phyloP scores from a whole-genome alignment of 495 filamentous ascomycete species.

The Glonium stellatum region DNA sequence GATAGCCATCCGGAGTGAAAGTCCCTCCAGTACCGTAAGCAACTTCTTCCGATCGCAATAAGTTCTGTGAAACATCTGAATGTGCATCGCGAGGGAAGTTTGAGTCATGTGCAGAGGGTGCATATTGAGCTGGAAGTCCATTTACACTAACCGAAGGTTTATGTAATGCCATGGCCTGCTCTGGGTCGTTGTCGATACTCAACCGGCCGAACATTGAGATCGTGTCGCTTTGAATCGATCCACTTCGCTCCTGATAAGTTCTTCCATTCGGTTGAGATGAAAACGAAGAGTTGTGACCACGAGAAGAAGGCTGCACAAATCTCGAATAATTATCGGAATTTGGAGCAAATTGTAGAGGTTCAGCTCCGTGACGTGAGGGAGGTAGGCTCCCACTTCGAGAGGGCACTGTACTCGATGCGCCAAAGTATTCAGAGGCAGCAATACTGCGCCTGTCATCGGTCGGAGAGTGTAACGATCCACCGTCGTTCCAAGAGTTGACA shows the following conservation, averaged over 20 bases:
- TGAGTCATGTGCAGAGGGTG: constrained; percentile 5
- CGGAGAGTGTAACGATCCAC: constrained; percentile 29
- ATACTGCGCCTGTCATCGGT: constrained; percentile 31
- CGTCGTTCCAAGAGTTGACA: constrained; percentile 24
- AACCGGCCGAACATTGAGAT: constrained; percentile 18
- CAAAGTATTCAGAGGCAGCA: constrained; percentile 27
- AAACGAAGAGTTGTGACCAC: constrained; percentile 22
- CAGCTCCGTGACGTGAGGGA: constrained; percentile 37
- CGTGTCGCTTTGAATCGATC: constrained; percentile 37
- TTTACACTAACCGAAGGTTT: constrained; percentile 24
- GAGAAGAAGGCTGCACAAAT: constrained; percentile 5
- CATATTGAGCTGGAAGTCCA: constrained; percentile 16
- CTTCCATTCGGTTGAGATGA: constrained; percentile 32
- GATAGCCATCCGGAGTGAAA: constrained; percentile 29
- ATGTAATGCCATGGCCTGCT: constrained; percentile 8
- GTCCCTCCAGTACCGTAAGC: constrained; percentile 11
- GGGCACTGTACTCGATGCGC: constrained; percentile 30
- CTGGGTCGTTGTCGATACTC: constrained; percentile 21
- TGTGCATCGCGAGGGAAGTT: constrained; percentile 5
- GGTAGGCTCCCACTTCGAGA: constrained; percentile 39
- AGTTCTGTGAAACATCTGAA: constrained; percentile 5
- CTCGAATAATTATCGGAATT: constrained; percentile 12
- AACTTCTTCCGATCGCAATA: constrained; percentile 9
- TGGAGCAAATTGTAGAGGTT: constrained; percentile 25
- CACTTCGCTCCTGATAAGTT: constrained; percentile 33